phyloP scores from a whole-genome alignment of 345 rosid genomes.

The Hibiscus trionum region DNA sequence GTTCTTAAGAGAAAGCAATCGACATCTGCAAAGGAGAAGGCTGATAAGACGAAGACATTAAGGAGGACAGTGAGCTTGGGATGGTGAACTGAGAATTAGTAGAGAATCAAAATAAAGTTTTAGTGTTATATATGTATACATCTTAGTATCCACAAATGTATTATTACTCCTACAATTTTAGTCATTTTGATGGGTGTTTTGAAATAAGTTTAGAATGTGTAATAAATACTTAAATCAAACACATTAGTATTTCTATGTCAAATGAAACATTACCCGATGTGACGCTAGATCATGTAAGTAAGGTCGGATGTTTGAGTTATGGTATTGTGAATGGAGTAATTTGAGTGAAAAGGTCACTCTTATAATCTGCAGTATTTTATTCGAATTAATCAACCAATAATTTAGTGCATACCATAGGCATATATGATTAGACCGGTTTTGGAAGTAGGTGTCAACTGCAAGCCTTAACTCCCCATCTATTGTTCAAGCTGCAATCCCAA shows the following conservation, averaged over 20 bases:
- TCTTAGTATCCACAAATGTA: background rate
- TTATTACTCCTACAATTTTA: background rate
- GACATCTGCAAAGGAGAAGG: slow-evolving; percentile 27
- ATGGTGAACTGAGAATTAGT: slow-evolving; percentile 33
- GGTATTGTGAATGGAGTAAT: too few relatives aligned
- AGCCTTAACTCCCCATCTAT: slow-evolving; percentile 35
- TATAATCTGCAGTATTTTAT: too few relatives aligned
- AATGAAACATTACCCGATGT: too few relatives aligned
- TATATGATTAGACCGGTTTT: too few relatives aligned
- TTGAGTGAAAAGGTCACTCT: too few relatives aligned
- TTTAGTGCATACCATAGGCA: too few relatives aligned
- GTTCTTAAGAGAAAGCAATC: slow-evolving; percentile 30
- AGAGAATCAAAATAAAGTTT: background rate
- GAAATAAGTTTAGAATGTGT: background rate
- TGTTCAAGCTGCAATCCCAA: slow-evolving; percentile 36
- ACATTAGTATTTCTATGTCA: too few relatives aligned
- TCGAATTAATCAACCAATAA: too few relatives aligned
- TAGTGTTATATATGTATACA: background rate
- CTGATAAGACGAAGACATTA: slow-evolving; percentile 34
- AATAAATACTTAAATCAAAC: too few relatives aligned
- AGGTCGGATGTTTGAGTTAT: too few relatives aligned
- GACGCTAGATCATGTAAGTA: too few relatives aligned
- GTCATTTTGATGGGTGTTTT: background rate
- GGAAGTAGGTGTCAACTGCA: slow-evolving; percentile 38
- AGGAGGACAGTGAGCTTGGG: slow-evolving; percentile 50